phyloP scores from a whole-genome alignment of 257 asterid genomes.

The Ophiorrhiza pumila region DNA sequence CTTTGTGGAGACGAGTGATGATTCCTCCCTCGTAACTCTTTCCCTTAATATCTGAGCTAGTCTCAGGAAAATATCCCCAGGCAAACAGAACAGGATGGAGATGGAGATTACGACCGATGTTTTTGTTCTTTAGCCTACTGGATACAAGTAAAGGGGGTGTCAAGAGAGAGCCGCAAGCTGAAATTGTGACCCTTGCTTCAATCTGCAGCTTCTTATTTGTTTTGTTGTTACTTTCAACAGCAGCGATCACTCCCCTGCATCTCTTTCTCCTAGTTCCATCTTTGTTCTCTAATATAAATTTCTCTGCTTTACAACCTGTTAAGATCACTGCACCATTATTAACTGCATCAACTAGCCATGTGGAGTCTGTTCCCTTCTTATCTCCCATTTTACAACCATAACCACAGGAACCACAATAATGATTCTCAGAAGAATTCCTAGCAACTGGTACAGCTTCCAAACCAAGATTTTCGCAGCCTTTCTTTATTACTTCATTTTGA shows the following conservation, averaged over 20 bases:
- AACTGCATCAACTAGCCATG: constrained; percentile 92
- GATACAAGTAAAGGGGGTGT: constrained; percentile 74
- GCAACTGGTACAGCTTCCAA: constrained; percentile 48
- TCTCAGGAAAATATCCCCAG: constrained; percentile 91
- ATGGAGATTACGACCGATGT: constrained; percentile 80
- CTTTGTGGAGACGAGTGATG: constrained; percentile 67
- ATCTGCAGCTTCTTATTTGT: constrained; percentile 42
- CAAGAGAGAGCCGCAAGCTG: constrained; percentile 72
- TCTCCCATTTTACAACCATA: constrained; percentile 86
- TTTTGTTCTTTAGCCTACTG: constrained; percentile 67
- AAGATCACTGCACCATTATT: constrained; percentile 61
- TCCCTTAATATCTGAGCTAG: constrained; percentile 44
- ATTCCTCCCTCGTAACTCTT: constrained; percentile 77
- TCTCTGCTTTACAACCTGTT: constrained; percentile 71
- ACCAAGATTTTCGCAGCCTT: constrained; percentile 74
- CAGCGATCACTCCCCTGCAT: constrained; percentile 69
- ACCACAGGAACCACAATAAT: constrained; percentile 86
- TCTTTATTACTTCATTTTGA: constrained; percentile 62
- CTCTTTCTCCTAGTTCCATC: constrained; percentile 29
- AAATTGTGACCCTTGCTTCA: constrained; percentile 53
- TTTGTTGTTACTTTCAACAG: constrained; percentile 27
- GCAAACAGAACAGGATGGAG: constrained; percentile 70
- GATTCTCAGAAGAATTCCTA: constrained; percentile 64
- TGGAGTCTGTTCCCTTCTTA: constrained; percentile 72
- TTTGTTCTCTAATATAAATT: constrained; percentile 33